Conservation (phyloP, 805 yeast genomes). For the Grigorovia humatica region DNA sequence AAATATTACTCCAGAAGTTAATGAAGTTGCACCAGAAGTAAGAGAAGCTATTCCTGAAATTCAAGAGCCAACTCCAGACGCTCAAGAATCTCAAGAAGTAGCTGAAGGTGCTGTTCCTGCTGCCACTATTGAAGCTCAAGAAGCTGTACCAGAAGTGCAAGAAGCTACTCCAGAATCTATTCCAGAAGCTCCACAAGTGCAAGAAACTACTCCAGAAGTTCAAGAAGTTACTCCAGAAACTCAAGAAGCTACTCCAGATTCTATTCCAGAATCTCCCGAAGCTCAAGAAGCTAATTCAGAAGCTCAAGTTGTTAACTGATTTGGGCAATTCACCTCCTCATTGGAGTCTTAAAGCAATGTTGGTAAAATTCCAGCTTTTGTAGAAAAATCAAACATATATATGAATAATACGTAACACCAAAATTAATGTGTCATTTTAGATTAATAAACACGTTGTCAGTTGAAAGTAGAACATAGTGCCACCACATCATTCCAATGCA, state of each 20-base stretch:
- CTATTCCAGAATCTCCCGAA: not conserved
- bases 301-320: no score
- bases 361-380: not conserved
- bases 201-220: not conserved
- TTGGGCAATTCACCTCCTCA: no score
- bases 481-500: no score
- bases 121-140: not conserved
- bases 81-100: not conserved
- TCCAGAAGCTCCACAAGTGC: not conserved
- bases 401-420: not conserved
- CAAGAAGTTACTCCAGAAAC: not conserved
- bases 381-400: not conserved
- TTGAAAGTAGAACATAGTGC: no score
- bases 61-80: not conserved
- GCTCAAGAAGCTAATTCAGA: not conserved
- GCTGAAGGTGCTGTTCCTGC: not conserved
- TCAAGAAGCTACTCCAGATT: not conserved
- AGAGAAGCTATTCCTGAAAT: not conserved
- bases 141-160: not conserved
- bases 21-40: conserved; percentile 1
- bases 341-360: no score
- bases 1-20: not conserved
- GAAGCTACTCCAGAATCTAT: not conserved
- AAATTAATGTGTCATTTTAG: not conserved
- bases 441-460: no score